Percentiles rank a stretch among this genome's conserved stretches.
phyloP scores from a whole-genome alignment of 768 basidiomycete species.

The Boletus rubescentipes region DNA sequence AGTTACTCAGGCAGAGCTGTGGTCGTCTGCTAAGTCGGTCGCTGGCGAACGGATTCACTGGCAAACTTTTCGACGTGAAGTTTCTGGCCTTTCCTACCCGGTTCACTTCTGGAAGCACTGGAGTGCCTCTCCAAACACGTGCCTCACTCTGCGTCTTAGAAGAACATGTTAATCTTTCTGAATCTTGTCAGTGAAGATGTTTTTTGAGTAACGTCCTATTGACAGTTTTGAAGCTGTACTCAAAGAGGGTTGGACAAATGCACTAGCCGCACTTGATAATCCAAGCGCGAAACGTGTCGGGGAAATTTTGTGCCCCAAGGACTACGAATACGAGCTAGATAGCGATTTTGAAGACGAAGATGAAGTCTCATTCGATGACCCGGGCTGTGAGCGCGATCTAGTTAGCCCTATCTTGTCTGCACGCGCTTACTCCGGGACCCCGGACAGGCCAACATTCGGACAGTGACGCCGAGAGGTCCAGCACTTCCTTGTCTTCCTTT shows the following conservation, averaged over 20 bases:
- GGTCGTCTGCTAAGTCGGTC: conserved; percentile 10
- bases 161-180: conserved; percentile 3
- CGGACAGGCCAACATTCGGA: conserved; percentile 9
- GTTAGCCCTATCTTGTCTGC: not conserved
- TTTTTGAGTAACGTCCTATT: not conserved
- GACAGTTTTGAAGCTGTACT: conserved; percentile 11
- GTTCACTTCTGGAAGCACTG: not conserved
- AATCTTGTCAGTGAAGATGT: conserved; percentile 5
- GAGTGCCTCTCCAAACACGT: conserved; percentile 4
- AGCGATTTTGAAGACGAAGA: conserved; percentile 29
- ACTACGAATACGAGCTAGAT: conserved; percentile 23
- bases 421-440: not conserved
- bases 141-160: conserved; percentile 17
- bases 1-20: conserved; percentile 3
- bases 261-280: not conserved
- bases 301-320: conserved; percentile 8
- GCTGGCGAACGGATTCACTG: conserved; percentile 19
- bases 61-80: conserved; percentile 18
- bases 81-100: conserved; percentile 14
- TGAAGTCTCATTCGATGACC: not conserved
- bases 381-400: not conserved
- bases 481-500: conserved; percentile 9
- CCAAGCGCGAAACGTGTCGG: not conserved
- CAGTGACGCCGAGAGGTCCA: not conserved
- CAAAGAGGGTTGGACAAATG: conserved; percentile 6